Evolutionary conservation across 148 eudicot genomes (phyloP).

Genomic region (Vaccinium darrowii): DNA sequence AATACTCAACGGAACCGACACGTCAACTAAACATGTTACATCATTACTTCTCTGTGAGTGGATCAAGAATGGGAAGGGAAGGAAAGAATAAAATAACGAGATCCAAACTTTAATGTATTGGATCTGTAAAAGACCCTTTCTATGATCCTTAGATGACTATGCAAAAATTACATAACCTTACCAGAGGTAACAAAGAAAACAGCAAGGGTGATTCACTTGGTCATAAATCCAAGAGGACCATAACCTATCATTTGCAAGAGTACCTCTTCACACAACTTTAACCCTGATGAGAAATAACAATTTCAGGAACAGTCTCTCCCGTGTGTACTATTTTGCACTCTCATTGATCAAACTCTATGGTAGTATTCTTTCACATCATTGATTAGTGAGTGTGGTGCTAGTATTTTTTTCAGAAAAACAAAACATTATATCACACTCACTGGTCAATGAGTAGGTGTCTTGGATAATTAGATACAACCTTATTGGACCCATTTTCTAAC

Average conservation of each 20-base stretch:
- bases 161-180: too few relatives aligned
- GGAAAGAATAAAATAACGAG: not conserved
- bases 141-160: too few relatives aligned
- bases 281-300: too few relatives aligned
- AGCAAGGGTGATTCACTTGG: too few relatives aligned
- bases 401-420: too few relatives aligned
- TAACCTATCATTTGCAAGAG: too few relatives aligned
- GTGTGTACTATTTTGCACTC: too few relatives aligned
- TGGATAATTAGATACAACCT: not conserved
- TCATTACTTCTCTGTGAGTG: not conserved
- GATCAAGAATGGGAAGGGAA: not conserved
- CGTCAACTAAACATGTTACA: not conserved
- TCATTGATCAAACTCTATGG: too few relatives aligned
- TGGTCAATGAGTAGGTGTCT: not conserved
- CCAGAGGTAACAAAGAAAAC: too few relatives aligned
- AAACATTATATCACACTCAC: not conserved
- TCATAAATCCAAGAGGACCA: too few relatives aligned
- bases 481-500: not conserved
- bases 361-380: not conserved
- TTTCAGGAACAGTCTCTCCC: not conserved
- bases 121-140: too few relatives aligned
- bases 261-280: too few relatives aligned
- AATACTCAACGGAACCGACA: constrained; percentile 5
- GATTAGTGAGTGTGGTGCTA: not conserved
- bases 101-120: not conserved